These are phyloP conservation scores for Suillus cothurnatus DNA, from an alignment of 768 basidiomycete species.

Conservation along the genomic window DNA sequence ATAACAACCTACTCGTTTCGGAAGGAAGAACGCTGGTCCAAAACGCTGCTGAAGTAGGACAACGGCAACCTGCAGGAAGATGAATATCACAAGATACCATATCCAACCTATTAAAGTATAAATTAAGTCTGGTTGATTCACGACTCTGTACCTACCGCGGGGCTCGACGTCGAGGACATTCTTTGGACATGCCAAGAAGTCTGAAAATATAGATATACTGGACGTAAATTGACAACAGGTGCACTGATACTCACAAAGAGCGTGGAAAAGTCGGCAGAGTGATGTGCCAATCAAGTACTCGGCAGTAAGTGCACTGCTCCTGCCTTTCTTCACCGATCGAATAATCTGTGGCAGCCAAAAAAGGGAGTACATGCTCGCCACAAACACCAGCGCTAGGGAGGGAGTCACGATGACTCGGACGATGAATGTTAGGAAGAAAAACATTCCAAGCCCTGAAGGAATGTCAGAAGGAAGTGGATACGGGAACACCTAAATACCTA, in stretches of 20 bases:
- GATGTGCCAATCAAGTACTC: slow-evolving; percentile 83
- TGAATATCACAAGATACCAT: slow-evolving; percentile 57
- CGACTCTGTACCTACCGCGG: slow-evolving; percentile 50
- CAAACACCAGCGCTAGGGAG: slow-evolving; percentile 63
- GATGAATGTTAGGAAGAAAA: slow-evolving; percentile 69
- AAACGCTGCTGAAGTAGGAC: slow-evolving; percentile 74
- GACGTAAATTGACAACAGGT: neutral
- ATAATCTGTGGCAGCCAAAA: slow-evolving; percentile 90
- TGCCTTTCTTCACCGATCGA: slow-evolving; percentile 69
- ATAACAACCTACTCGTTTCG: slow-evolving; percentile 52
- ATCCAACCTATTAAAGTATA: slow-evolving; percentile 56
- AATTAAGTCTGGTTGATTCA: slow-evolving; percentile 1
- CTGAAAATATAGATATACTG: slow-evolving; percentile 40
- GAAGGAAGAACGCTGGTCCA: slow-evolving; percentile 85
- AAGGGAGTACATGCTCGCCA: slow-evolving; percentile 69
- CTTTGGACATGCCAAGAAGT: slow-evolving; percentile 80
- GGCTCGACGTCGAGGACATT: slow-evolving; percentile 86
- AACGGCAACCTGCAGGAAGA: slow-evolving; percentile 61
- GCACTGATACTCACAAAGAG: slow-evolving; percentile 61
- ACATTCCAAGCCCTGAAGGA: slow-evolving; percentile 61
- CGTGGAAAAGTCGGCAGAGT: slow-evolving; percentile 65
- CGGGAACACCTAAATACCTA: slow-evolving; percentile 37
- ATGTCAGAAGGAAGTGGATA: slow-evolving; percentile 12
- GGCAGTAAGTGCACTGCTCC: slow-evolving; percentile 64
- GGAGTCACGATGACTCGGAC: slow-evolving; percentile 75